phyloP scores from a whole-genome alignment of 73 alveolate species.

The Paramecium pentaurelia region DNA sequence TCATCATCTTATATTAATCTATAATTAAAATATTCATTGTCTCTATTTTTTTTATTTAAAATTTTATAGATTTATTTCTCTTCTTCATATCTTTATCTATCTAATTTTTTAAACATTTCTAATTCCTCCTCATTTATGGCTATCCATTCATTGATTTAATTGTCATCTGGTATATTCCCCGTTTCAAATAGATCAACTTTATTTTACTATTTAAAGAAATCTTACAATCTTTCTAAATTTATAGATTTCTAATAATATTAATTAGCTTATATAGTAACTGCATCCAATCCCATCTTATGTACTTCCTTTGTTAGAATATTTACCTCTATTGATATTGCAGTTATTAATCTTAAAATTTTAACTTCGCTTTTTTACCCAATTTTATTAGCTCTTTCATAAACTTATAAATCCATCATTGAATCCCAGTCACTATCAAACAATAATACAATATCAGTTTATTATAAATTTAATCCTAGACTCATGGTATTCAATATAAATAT shows the following conservation, averaged over 20 bases:
- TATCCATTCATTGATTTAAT: constrained; percentile 89
- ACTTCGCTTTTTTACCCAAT: constrained; percentile 97
- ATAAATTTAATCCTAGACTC: constrained; percentile 87
- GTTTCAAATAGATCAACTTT: constrained; percentile 75
- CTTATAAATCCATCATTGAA: constrained; percentile 98
- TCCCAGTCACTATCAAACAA: constrained; percentile 98
- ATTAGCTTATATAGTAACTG: constrained; percentile 94
- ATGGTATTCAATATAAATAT: constrained; percentile 88
- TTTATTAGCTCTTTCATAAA: constrained; percentile 98
- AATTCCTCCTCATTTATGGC: constrained; percentile 85
- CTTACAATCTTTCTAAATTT: constrained; percentile 92
- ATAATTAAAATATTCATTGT: constrained; percentile 69
- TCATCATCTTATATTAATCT: constrained; percentile 90
- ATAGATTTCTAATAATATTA: constrained; percentile 89
- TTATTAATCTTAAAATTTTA: constrained; percentile 90
- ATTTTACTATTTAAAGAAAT: constrained; percentile 76
- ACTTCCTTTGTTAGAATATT: constrained; percentile 95
- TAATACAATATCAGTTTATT: constrained; percentile 96
- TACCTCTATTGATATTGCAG: constrained; percentile 92
- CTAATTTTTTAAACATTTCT: constrained; percentile 70
- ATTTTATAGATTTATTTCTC: constrained; percentile 67
- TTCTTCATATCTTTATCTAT: constrained; percentile 80
- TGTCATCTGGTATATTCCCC: constrained; percentile 88
- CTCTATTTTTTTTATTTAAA: constrained; percentile 54
- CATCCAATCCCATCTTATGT: constrained; percentile 93